These are phyloP conservation scores for Kwoniella sp. DNA, from an alignment of 768 basidiomycete genomes.

Conservation along the genomic window DNA sequence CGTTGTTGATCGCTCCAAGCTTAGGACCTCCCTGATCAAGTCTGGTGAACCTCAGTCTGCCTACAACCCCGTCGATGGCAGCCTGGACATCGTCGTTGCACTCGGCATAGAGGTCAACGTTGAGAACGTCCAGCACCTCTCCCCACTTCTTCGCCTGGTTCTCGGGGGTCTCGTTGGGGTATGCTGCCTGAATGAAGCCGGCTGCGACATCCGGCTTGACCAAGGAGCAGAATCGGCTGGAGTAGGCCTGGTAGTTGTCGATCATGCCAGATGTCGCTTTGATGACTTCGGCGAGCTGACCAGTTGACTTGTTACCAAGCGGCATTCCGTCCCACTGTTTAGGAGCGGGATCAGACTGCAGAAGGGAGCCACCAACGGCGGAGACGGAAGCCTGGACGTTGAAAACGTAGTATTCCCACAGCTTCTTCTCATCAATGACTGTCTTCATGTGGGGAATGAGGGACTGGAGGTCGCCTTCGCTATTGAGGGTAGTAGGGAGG, in stretches of 20 bases:
- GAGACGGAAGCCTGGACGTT: constrained; percentile 68
- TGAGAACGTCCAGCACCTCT: constrained; percentile 78
- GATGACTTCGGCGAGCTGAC: constrained; percentile 69
- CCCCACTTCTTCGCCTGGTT: constrained; percentile 72
- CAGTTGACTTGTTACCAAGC: constrained; percentile 64
- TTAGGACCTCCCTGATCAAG: constrained; percentile 81
- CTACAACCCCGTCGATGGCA: constrained; percentile 73
- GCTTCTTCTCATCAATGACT: constrained; percentile 65
- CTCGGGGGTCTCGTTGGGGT: constrained; percentile 60
- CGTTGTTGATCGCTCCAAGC: constrained; percentile 72
- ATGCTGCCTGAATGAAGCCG: constrained; percentile 70
- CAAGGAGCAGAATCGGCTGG: constrained; percentile 65
- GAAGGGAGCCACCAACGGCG: constrained; percentile 59
- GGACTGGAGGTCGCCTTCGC: constrained; percentile 67
- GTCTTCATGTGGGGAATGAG: constrained; percentile 68
- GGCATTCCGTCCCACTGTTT: constrained; percentile 66
- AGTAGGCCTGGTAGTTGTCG: constrained; percentile 64
- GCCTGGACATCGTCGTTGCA: constrained; percentile 79
- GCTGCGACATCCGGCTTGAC: constrained; percentile 70
- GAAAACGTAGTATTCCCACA: constrained; percentile 95
- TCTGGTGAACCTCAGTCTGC: constrained; percentile 75
- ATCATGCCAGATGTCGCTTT: constrained; percentile 61
- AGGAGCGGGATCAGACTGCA: constrained; percentile 8
- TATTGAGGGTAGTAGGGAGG: constrained; percentile 71
- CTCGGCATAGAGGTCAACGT: constrained; percentile 81